phyloP scores from a whole-genome alignment of 768 basidiomycete genomes.

The Gloeophyllum trabeum region DNA sequence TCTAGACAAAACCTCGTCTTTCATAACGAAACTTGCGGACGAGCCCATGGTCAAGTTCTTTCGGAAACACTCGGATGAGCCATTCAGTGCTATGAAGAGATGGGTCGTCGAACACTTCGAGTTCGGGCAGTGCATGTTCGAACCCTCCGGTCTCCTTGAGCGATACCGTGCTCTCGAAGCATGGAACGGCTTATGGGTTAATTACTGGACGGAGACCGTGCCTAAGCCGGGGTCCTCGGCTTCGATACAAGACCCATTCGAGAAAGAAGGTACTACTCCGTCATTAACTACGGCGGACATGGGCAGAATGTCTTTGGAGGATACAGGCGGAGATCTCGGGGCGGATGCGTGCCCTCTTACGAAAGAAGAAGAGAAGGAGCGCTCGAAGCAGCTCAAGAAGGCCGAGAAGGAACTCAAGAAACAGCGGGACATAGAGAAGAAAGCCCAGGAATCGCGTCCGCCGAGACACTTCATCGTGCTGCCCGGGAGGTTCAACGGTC shows the following conservation, averaged over 20 bases:
- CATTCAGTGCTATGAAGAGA: constrained; percentile 33
- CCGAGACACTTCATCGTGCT: constrained; percentile 39
- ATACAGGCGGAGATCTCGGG: too few species aligned
- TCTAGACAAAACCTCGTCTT: constrained; percentile 22
- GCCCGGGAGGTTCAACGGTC: constrained; percentile 17
- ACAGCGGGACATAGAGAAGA: constrained; percentile 10
- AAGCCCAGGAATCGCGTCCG: background rate
- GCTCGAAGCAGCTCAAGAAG: background rate
- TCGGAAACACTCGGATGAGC: constrained; percentile 41
- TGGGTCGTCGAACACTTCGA: constrained; percentile 47
- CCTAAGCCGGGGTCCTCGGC: constrained; percentile 6
- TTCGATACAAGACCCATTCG: background rate
- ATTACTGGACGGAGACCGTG: constrained; percentile 47
- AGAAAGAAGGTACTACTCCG: background rate
- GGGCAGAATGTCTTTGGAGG: background rate
- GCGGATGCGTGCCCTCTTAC: too few species aligned
- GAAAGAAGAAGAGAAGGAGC: background rate
- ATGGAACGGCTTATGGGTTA: constrained; percentile 44
- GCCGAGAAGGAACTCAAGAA: background rate
- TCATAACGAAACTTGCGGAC: constrained; percentile 28
- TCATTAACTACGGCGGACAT: background rate
- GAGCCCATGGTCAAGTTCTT: constrained; percentile 36
- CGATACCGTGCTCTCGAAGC: constrained; percentile 36
- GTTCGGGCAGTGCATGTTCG: constrained; percentile 49
- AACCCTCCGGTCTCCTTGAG: constrained; percentile 33